A percentile compares a stretch with the other conserved stretches of the same genome.
Evolutionary conservation across 2,329 filamentous ascomycete genomes (phyloP).

Genomic region (Fusarium pseudograminearum): DNA sequence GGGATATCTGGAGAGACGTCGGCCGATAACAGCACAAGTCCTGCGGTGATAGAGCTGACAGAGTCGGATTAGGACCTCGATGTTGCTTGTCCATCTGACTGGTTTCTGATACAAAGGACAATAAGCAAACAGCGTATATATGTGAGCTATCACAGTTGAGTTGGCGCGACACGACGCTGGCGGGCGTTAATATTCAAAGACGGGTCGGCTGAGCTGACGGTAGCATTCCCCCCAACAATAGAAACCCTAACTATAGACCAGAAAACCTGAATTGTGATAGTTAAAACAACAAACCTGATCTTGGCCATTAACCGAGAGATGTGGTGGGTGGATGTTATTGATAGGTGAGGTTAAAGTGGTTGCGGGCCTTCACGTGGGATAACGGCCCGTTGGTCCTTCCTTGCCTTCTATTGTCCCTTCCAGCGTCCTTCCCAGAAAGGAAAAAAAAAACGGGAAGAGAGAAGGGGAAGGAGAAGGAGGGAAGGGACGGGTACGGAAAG

Average conservation of each 20-base stretch:
- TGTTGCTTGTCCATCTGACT: conserved; percentile 17
- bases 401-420: conserved; percentile 27
- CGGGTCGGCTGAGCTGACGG: conserved; percentile 5
- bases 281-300: background rate
- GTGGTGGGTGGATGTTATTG: background rate
- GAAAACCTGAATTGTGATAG: background rate
- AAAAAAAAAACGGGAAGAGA: conserved; percentile 16
- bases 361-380: conserved; percentile 39
- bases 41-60: conserved; percentile 45
- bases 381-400: conserved; percentile 12
- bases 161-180: conserved; percentile 14
- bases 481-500: conserved; percentile 22
- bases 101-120: conserved; percentile 16
- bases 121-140: conserved; percentile 18
- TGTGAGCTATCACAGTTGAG: conserved; percentile 26
- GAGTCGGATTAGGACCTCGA: conserved; percentile 41
- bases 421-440: conserved; percentile 21
- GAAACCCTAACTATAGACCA: conserved; percentile 5
- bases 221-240: conserved; percentile 2
- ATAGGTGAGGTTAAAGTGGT: conserved; percentile 13
- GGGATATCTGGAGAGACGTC: conserved; percentile 46
- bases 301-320: background rate
- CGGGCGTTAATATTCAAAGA: background rate
- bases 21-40: conserved; percentile 37
- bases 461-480: background rate